Evolutionary conservation across 495 filamentous ascomycete genomes (phyloP), one percentile per base, ranked within the genome.

Genomic region (Hyphodiscus hymeniophilus): DNA sequence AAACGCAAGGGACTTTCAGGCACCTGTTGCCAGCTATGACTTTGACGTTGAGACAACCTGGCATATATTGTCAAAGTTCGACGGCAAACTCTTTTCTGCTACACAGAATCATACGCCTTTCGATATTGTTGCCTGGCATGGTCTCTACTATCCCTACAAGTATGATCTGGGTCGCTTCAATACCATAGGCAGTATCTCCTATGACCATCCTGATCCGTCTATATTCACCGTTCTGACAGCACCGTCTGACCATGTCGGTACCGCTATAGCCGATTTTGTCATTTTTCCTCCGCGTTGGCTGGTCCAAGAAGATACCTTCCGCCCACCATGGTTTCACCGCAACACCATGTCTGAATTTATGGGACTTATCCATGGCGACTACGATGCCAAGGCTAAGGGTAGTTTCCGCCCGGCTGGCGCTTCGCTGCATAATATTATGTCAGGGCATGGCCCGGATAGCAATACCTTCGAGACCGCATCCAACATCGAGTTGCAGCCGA

Each of bases 261-360:
- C 84, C 0, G 81, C 87, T 3, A 69, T 91, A 41, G 84, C 84
- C 12, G 85, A 91, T 64, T 89, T 91, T 57, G 85, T 88, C 46
- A 85, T 89, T 45, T 89, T 91, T 61, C 84, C 86, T 12, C 85
- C 86, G 0, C 79, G 85, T 38, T 91, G 85, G 85, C 68, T 87
- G 1, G 85, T 89, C 4, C 73, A 69, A 0, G 86, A 89, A 60
- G 71, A 82, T 56, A 91, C 86, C 1, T 89, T 88, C 72, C 75
- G 85, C n/a, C 85, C 86, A 6, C 86, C 86, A 0, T 89, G 82
- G 81, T 90, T 84, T 53, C 85, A 90, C 60, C 77, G 86, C 13
- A 91, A 82, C 60, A 79, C 69, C 43, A 95, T 95, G 89, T 87
- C 82, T 47, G 85, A 85, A 64, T 86, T 84, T 70, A 87, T 88